phyloP scores from a whole-genome alignment of 176 grass and related monocot species.

The Aegilops tauschii region DNA sequence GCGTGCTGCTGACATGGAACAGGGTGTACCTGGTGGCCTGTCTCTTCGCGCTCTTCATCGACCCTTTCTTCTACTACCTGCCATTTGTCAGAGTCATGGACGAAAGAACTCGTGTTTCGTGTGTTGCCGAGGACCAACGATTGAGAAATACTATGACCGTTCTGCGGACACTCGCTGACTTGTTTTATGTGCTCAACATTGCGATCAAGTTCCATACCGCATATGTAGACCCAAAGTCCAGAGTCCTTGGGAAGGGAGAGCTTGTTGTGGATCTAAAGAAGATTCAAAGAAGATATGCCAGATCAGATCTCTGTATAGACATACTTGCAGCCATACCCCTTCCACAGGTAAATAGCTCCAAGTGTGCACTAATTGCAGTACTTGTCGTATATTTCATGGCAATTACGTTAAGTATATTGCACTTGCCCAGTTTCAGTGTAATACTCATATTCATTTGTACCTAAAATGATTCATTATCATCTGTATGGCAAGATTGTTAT shows the following conservation, averaged over 20 bases:
- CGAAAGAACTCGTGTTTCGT: not conserved
- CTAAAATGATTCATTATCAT: not conserved
- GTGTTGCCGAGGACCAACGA: constrained; percentile 47
- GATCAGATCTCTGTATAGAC: constrained; percentile 65
- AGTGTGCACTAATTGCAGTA: not conserved
- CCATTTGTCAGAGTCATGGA: constrained; percentile 28
- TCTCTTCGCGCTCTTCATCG: constrained; percentile 69
- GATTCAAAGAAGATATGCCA: constrained; percentile 61
- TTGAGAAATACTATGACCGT: constrained; percentile 48
- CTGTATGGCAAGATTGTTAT: not conserved
- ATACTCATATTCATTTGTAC: not conserved
- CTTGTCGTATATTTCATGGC: not conserved
- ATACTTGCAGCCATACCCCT: constrained; percentile 66
- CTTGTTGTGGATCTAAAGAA: constrained; percentile 62
- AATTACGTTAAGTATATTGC: not conserved
- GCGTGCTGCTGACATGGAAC: constrained; percentile 67
- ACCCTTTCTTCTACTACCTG: constrained; percentile 84
- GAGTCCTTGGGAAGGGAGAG: constrained; percentile 77
- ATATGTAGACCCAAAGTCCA: constrained; percentile 75
- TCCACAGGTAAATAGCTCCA: constrained; percentile 54
- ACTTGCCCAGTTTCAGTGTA: not conserved
- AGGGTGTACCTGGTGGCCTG: constrained; percentile 65
- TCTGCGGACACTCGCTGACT: constrained; percentile 57
- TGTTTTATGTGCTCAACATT: constrained; percentile 82
- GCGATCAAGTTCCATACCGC: constrained; percentile 72